phyloP scores from a whole-genome alignment of 257 asterid species.

The Solanum dulcamara region DNA sequence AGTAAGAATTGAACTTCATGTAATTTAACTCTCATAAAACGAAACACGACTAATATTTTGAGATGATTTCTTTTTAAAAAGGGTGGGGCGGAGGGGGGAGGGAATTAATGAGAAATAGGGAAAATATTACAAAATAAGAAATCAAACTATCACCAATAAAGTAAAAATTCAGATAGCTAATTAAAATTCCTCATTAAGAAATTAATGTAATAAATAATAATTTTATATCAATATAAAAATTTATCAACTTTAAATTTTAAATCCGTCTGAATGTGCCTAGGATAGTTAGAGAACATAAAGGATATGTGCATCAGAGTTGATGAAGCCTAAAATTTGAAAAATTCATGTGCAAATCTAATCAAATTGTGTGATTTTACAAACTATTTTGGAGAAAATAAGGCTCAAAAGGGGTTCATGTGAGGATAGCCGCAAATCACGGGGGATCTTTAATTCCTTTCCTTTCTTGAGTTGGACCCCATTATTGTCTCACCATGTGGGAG shows the following conservation, averaged over 20 bases:
- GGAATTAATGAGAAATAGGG: no score
- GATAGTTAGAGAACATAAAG: neutral
- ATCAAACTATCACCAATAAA: no score
- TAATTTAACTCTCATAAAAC: neutral
- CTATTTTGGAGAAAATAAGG: neutral
- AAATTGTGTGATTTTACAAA: neutral
- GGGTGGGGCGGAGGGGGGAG: no score
- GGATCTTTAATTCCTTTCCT: slow-evolving; percentile 12
- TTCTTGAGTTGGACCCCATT: slow-evolving; percentile 8
- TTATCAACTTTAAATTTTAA: neutral
- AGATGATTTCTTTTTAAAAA: no score
- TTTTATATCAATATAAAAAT: neutral
- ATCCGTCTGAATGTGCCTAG: neutral
- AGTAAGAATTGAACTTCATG: neutral
- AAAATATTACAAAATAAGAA: no score
- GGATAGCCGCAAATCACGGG: slow-evolving; percentile 47
- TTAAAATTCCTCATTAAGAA: no score
- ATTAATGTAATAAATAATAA: neutral
- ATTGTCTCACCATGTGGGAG: slow-evolving; percentile 8
- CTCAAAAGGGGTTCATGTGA: neutral
- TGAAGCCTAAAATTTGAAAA: neutral
- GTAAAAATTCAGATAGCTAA: no score
- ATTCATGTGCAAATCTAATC: neutral
- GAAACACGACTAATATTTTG: neutral
- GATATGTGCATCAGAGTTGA: neutral